Conservation (phyloP, 2,329 filamentous ascomycete species). For the Arthrinium phaeospermum region DNA sequence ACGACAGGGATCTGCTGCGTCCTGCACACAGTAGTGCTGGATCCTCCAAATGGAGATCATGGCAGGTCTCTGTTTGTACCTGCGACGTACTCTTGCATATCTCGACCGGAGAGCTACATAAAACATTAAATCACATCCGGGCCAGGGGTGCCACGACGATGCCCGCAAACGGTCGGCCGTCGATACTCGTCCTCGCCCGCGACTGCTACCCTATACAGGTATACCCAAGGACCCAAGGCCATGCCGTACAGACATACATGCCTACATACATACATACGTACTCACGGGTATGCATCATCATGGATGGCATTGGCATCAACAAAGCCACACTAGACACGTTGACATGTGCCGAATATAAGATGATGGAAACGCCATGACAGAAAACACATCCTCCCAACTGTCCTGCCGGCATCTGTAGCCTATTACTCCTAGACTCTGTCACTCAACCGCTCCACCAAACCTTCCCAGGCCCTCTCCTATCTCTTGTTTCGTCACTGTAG, state of each 20-base stretch:
- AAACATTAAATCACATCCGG: neutral
- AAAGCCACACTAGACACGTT: constrained; percentile 20
- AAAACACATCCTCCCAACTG: constrained; percentile 12
- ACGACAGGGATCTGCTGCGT: constrained; percentile 3
- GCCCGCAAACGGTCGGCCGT: neutral
- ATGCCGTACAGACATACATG: neutral
- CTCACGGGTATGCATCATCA: constrained; percentile 18
- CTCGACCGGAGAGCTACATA: neutral
- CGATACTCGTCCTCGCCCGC: neutral
- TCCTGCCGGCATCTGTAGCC: constrained; percentile 5
- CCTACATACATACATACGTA: neutral
- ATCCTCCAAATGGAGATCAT: neutral
- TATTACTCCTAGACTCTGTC: constrained; percentile 4
- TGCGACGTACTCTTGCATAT: constrained; percentile 5
- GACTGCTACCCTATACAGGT: neutral
- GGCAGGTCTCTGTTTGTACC: constrained; percentile 12
- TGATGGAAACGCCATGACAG: constrained; percentile 15
- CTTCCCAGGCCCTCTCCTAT: neutral
- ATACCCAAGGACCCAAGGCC: neutral
- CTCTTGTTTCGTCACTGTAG: neutral
- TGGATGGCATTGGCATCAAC: constrained; percentile 19
- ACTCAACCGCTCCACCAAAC: constrained; percentile 5
- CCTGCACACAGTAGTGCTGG: neutral
- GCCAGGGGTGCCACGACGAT: neutral
- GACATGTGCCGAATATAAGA: constrained; percentile 18